phyloP scores from a whole-genome alignment of 2,329 filamentous ascomycete species.

The Alternaria solani region DNA sequence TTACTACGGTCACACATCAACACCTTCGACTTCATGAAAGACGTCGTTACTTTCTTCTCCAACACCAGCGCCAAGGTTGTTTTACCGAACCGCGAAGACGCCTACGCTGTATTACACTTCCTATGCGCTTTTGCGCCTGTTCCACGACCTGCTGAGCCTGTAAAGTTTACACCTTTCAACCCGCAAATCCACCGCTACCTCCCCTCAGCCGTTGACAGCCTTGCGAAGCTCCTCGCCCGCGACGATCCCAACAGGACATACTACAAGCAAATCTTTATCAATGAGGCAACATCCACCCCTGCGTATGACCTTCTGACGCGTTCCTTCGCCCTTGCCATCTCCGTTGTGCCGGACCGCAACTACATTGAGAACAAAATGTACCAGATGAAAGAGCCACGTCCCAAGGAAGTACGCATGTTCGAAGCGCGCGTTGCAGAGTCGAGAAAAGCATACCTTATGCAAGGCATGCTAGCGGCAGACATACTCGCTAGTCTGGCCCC shows the following conservation, averaged over 20 bases:
- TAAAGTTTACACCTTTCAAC: conserved; percentile 83
- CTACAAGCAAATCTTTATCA: conserved; percentile 81
- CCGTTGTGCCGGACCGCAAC: conserved; percentile 78
- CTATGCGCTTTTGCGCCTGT: conserved; percentile 87
- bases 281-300: conserved; percentile 70
- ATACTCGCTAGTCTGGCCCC: conserved; percentile 81
- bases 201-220: conserved; percentile 84
- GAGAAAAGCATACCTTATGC: conserved; percentile 88
- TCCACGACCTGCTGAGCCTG: conserved; percentile 67
- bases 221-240: conserved; percentile 89
- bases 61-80: conserved; percentile 85
- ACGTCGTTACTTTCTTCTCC: conserved; percentile 85
- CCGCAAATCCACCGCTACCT: conserved; percentile 85
- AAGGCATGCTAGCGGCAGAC: conserved; percentile 88
- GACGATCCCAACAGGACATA: conserved; percentile 91
- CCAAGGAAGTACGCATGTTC: conserved; percentile 44
- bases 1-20: conserved; percentile 83
- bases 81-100: conserved; percentile 85
- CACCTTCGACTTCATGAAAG: conserved; percentile 97
- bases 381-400: conserved; percentile 56
- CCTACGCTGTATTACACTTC: conserved; percentile 85
- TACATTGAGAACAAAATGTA: conserved; percentile 55
- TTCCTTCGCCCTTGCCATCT: conserved; percentile 85
- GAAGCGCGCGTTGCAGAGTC: conserved; percentile 75
- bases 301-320: conserved; percentile 84